phyloP scores from a whole-genome alignment of 2,329 filamentous ascomycete genomes.

The Penicillium sp. region DNA sequence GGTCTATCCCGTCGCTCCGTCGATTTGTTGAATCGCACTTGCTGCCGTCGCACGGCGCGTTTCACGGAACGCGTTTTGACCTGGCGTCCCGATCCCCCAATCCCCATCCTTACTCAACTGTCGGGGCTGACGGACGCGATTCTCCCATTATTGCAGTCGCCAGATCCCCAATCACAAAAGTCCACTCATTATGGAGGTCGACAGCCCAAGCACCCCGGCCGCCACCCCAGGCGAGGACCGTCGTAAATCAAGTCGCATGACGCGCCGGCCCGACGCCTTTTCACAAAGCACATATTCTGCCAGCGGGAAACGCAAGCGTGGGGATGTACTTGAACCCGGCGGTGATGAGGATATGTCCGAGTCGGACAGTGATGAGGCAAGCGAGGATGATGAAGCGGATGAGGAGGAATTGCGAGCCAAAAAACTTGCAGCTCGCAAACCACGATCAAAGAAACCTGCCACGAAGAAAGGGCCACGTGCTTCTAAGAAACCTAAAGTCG shows the following conservation, averaged over 20 bases:
- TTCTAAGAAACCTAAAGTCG: slow-evolving; percentile 61
- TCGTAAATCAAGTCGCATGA: slow-evolving; percentile 50
- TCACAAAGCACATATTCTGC: slow-evolving; percentile 41
- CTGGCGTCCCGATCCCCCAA: slow-evolving; percentile 9
- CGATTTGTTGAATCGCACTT: slow-evolving; percentile 9
- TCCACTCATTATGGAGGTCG: slow-evolving; percentile 24
- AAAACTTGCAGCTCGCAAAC: slow-evolving; percentile 41
- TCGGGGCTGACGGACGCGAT: slow-evolving; percentile 10
- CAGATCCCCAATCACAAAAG: background rate
- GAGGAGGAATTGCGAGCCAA: slow-evolving; percentile 56
- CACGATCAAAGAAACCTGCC: slow-evolving; percentile 45
- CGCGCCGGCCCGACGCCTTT: slow-evolving; percentile 48
- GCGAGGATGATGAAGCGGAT: slow-evolving; percentile 47
- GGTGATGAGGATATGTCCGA: slow-evolving; percentile 42
- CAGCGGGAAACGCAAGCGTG: slow-evolving; percentile 57
- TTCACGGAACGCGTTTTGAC: slow-evolving; percentile 27
- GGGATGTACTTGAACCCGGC: slow-evolving; percentile 26
- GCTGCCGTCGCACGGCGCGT: slow-evolving; percentile 28
- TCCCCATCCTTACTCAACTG: background rate
- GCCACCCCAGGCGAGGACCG: slow-evolving; percentile 37
- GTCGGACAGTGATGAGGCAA: slow-evolving; percentile 45
- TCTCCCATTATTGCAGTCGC: slow-evolving; percentile 6
- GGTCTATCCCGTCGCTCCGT: background rate
- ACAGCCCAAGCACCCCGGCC: slow-evolving; percentile 19
- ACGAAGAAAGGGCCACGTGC: slow-evolving; percentile 42